Conservation (phyloP, 1,284 basidiomycete genomes). For the Fistulinella cinereoalba region DNA sequence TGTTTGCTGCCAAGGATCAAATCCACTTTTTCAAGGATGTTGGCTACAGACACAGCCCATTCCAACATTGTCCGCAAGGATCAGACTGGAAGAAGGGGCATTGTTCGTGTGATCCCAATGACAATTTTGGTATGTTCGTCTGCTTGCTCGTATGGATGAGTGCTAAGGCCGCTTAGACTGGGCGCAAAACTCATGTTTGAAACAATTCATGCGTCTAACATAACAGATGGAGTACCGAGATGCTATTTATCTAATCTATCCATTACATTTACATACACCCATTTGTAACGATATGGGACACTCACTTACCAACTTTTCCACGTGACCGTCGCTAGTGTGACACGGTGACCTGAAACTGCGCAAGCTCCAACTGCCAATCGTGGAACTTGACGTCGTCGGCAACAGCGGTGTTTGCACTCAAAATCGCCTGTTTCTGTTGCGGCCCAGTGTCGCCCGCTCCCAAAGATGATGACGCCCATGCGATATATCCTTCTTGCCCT, state of each 20-base stretch:
- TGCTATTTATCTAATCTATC: constrained; percentile 3
- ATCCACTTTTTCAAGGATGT: constrained; percentile 72
- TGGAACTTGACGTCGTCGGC: not conserved
- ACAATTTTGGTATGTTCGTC: constrained; percentile 47
- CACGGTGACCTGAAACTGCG: too few species aligned
- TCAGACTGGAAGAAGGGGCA: constrained; percentile 44
- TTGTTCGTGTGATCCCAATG: constrained; percentile 48
- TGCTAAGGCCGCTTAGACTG: constrained; percentile 38
- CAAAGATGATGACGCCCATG: constrained; percentile 74
- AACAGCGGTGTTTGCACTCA: too few species aligned
- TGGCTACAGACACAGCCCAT: constrained; percentile 55
- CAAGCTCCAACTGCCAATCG: not conserved
- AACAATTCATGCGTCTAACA: constrained; percentile 34
- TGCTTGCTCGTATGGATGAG: not conserved
- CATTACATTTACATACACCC: not conserved
- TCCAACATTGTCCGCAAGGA: constrained; percentile 60
- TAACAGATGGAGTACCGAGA: constrained; percentile 7
- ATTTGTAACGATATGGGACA: not conserved
- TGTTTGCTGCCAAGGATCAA: constrained; percentile 69
- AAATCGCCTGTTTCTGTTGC: too few species aligned
- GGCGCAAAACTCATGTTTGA: constrained; percentile 44
- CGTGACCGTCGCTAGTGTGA: not conserved
- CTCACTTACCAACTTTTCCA: not conserved
- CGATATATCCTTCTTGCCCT: constrained; percentile 70
- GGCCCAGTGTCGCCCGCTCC: constrained; percentile 1